Percentiles rank a stretch among this genome's conserved stretches.
phyloP scores from a whole-genome alignment of 352 stramenopile species.

The Phytophthora litchii region DNA sequence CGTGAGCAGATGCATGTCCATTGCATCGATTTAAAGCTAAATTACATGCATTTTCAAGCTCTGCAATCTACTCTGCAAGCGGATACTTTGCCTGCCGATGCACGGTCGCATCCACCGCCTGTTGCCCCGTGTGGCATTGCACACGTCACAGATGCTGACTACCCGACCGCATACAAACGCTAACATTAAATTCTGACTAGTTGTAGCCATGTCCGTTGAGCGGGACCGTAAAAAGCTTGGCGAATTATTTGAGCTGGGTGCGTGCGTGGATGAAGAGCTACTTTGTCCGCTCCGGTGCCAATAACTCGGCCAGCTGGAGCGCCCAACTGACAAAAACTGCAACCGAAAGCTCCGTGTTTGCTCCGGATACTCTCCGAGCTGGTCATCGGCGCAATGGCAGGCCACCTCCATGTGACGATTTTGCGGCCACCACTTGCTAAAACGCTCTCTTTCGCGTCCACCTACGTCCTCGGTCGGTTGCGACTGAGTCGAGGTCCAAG shows the following conservation, averaged over 20 bases:
- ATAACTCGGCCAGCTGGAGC: conserved; percentile 28
- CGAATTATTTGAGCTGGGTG: neutral
- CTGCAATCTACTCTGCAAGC: neutral
- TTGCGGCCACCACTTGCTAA: conserved; percentile 17
- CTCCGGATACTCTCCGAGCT: conserved; percentile 26
- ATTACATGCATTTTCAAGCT: neutral
- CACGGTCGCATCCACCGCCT: conserved; percentile 13
- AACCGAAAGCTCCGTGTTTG: conserved; percentile 13
- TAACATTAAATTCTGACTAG: conserved; percentile 27
- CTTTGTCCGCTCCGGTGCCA: conserved; percentile 13
- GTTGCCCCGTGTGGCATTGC: conserved; percentile 20
- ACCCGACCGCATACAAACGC: conserved; percentile 2
- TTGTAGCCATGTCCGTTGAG: conserved; percentile 24
- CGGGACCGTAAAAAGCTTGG: neutral
- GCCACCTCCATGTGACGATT: conserved; percentile 1
- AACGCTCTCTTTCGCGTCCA: conserved; percentile 39
- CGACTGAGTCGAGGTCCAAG: neutral
- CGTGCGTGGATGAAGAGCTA: conserved; percentile 29
- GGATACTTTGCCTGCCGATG: conserved; percentile 17
- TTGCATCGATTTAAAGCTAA: no score
- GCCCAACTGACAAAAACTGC: conserved; percentile 28
- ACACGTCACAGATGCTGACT: conserved; percentile 37
- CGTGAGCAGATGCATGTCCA: neutral
- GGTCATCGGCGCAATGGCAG: conserved; percentile 18
- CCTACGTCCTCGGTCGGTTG: conserved; percentile 7